Evolutionary conservation across 306 rosid genomes (phyloP).

Genomic region (Oemleria cerasiformis): DNA sequence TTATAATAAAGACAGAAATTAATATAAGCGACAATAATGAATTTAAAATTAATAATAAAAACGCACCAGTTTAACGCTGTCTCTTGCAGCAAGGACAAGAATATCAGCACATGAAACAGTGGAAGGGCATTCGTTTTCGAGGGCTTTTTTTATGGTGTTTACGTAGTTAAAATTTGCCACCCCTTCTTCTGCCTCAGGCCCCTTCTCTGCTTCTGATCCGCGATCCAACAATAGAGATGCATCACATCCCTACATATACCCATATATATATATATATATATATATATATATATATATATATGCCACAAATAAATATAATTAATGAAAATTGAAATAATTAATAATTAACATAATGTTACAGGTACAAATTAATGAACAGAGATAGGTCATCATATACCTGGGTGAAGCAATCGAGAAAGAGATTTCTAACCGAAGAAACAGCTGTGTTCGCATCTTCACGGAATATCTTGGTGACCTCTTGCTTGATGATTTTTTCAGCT

Average conservation of each 20-base stretch:
- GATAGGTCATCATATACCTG: slow-evolving; percentile 38
- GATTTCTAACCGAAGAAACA: slow-evolving; percentile 85
- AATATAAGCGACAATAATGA: too few relatives aligned
- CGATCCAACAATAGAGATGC: slow-evolving; percentile 66
- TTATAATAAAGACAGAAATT: neutral
- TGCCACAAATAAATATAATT: neutral
- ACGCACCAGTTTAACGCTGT: slow-evolving; percentile 59
- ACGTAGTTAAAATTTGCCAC: slow-evolving; percentile 84
- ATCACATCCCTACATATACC: slow-evolving; percentile 83
- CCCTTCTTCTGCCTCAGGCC: slow-evolving; percentile 57
- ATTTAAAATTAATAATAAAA: too few relatives aligned
- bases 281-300: too few relatives aligned
- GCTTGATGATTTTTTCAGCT: slow-evolving; percentile 73
- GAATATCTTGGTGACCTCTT: slow-evolving; percentile 59
- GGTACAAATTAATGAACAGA: too few relatives aligned
- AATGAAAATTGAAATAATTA: neutral
- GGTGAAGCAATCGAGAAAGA: slow-evolving; percentile 83
- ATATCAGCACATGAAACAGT: slow-evolving; percentile 90
- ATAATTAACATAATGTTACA: neutral
- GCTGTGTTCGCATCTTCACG: slow-evolving; percentile 77
- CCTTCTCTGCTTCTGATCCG: slow-evolving; percentile 58
- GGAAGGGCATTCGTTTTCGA: slow-evolving; percentile 62
- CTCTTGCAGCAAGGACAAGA: slow-evolving; percentile 80
- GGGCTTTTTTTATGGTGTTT: slow-evolving; percentile 58
- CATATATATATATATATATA: too few relatives aligned